These are phyloP conservation scores for Ophiorrhiza pumila DNA, from an alignment of 257 asterid species.

Conservation along the genomic window DNA sequence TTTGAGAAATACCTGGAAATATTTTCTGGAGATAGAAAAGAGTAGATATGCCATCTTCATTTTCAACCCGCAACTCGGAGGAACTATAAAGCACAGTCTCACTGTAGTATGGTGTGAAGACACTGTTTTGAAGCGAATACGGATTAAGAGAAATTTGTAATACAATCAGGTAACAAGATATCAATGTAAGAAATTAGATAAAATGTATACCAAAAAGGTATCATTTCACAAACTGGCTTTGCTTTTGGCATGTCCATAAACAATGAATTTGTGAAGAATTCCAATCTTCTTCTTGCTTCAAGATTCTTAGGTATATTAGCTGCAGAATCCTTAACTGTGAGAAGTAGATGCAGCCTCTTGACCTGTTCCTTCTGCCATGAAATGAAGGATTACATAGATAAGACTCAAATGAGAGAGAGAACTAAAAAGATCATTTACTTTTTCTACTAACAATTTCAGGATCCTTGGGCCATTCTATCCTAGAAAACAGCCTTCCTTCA, in stretches of 20 bases:
- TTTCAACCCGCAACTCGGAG: slow-evolving; percentile 80
- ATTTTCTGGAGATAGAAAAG: slow-evolving; percentile 95
- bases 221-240: slow-evolving; percentile 86
- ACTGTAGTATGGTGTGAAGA: slow-evolving; percentile 98
- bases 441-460: slow-evolving; percentile 63
- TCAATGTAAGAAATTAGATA: background rate
- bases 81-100: slow-evolving; percentile 97
- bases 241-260: slow-evolving; percentile 97
- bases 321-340: slow-evolving; percentile 91
- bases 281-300: slow-evolving; percentile 91
- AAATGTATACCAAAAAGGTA: slow-evolving; percentile 74
- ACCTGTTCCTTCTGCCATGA: slow-evolving; percentile 81
- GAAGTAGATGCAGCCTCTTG: slow-evolving; percentile 91
- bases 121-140: slow-evolving; percentile 49
- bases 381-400: background rate
- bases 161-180: slow-evolving; percentile 9
- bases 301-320: slow-evolving; percentile 96
- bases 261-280: slow-evolving; percentile 85
- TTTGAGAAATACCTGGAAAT: slow-evolving; percentile 65
- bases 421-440: background rate
- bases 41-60: slow-evolving; percentile 96
- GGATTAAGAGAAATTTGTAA: slow-evolving; percentile 27
- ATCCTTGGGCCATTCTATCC: slow-evolving; percentile 94
- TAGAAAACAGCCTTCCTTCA: slow-evolving; percentile 91
- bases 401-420: background rate